Percentiles rank a stretch among this genome's conserved stretches.
Conservation (phyloP, 805 yeast genomes). For the Candida schatavii region DNA sequence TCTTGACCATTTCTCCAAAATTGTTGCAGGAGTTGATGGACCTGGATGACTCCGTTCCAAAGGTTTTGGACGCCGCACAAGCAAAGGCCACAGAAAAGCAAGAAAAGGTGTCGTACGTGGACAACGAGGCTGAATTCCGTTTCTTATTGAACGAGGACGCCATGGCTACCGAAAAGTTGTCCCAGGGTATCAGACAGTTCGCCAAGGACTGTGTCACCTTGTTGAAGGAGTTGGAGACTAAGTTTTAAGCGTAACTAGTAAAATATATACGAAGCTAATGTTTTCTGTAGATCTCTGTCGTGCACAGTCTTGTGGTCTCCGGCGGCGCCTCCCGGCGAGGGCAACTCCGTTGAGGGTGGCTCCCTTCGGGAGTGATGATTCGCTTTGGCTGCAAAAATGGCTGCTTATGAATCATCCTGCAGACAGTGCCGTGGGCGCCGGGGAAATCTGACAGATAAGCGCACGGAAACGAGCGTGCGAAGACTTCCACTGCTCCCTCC, state of each 20-base stretch:
- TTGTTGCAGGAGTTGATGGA: slow-evolving; percentile 83
- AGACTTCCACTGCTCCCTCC: too few species aligned
- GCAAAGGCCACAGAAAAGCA: slow-evolving; percentile 55
- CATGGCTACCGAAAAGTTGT: slow-evolving; percentile 96
- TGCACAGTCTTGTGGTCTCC: too few species aligned
- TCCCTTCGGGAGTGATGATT: too few species aligned
- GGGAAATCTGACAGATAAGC: too few species aligned
- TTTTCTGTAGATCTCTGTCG: too few species aligned
- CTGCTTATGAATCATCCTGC: too few species aligned
- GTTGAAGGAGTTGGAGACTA: slow-evolving; percentile 60
- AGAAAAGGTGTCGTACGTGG: slow-evolving; percentile 73
- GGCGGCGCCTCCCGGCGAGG: too few species aligned
- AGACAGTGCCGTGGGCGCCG: too few species aligned
- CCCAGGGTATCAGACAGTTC: slow-evolving; percentile 97
- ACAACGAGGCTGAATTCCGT: slow-evolving; percentile 89
- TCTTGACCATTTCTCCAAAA: slow-evolving; percentile 90
- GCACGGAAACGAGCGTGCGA: too few species aligned
- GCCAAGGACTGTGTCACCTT: slow-evolving; percentile 89
- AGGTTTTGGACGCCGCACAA: slow-evolving; percentile 65
- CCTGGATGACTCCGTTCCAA: slow-evolving; percentile 78
- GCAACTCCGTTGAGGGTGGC: too few species aligned
- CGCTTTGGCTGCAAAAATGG: too few species aligned
- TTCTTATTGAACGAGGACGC: slow-evolving; percentile 90
- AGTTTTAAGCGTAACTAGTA: slow-evolving; percentile 50
- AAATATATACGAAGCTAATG: too few species aligned